A percentile compares a stretch with the other conserved stretches of the same genome.
phyloP scores from a whole-genome alignment of 768 basidiomycete genomes.

The Lactarius quietus region DNA sequence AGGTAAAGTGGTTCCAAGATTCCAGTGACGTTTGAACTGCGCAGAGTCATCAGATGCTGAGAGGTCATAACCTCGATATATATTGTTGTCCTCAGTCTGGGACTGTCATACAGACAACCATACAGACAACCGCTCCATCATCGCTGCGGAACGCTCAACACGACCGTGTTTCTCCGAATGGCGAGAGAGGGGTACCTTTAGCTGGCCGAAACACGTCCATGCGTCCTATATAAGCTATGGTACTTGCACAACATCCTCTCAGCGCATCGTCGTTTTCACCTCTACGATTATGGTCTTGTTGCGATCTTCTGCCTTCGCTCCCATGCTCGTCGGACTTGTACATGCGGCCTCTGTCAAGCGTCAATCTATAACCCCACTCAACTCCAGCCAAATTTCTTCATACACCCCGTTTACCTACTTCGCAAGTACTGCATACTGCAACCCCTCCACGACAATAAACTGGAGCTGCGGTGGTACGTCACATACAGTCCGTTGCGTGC shows the following conservation, averaged over 20 bases:
- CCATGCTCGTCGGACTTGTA: not conserved
- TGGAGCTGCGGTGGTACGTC: conserved; percentile 34
- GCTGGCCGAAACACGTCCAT: not conserved
- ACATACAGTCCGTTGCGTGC: too few relatives aligned
- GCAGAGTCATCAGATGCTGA: too few relatives aligned
- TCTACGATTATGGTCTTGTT: not conserved
- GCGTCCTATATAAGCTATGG: not conserved
- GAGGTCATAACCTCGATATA: too few relatives aligned
- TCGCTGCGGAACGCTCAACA: too few relatives aligned
- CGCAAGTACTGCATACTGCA: conserved; percentile 34
- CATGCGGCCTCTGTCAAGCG: not conserved
- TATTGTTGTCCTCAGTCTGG: too few relatives aligned
- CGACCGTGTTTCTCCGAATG: not conserved
- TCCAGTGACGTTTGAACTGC: too few relatives aligned
- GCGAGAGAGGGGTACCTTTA: not conserved
- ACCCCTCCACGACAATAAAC: conserved; percentile 27
- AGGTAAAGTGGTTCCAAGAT: too few relatives aligned
- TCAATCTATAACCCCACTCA: conserved; percentile 27
- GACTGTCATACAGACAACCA: too few relatives aligned
- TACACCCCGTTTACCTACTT: conserved; percentile 33
- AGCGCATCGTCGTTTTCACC: too few relatives aligned
- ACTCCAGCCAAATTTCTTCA: conserved; percentile 29
- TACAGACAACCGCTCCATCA: too few relatives aligned
- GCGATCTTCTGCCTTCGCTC: not conserved
- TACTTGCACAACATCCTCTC: not conserved